Evolutionary conservation across 1,284 basidiomycete species (phyloP).

Genomic region (Ustilago crameri): DNA sequence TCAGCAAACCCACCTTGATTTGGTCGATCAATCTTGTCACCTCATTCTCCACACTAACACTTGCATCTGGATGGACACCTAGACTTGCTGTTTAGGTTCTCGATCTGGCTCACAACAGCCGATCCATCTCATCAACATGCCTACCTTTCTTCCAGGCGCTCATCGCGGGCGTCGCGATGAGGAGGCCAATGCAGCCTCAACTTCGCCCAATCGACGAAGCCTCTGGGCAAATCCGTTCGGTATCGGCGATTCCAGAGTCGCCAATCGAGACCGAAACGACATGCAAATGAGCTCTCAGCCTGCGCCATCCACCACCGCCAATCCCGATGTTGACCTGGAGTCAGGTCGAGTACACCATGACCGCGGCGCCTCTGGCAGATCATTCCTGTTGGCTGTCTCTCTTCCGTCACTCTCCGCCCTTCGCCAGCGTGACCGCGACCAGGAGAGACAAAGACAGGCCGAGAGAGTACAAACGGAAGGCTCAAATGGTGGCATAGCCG

Average conservation of each 20-base stretch:
- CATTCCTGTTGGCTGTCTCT: conserved; percentile 43
- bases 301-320: not conserved
- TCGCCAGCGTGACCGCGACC: conserved; percentile 47
- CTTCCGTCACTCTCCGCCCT: conserved; percentile 36
- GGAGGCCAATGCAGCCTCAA: conserved; percentile 18
- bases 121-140: conserved; percentile 11
- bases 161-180: conserved; percentile 23
- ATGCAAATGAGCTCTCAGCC: conserved; percentile 30
- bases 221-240: conserved; percentile 31
- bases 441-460: conserved; percentile 36
- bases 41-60: too few relatives aligned
- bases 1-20: too few relatives aligned
- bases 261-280: conserved; percentile 6
- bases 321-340: conserved; percentile 22
- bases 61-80: too few relatives aligned
- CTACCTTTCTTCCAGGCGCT: conserved; percentile 28
- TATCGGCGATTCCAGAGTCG: conserved; percentile 2
- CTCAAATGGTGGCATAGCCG: conserved; percentile 4
- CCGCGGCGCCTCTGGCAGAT: conserved; percentile 39
- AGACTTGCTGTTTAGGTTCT: not conserved
- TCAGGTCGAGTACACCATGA: conserved; percentile 29
- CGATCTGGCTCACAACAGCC: not conserved
- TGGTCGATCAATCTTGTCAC: too few relatives aligned
- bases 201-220: conserved; percentile 4
- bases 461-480: conserved; percentile 11